Base-by-base conservation (phyloP, 768 basidiomycete species). In the Agrocybe praecox region DNA sequence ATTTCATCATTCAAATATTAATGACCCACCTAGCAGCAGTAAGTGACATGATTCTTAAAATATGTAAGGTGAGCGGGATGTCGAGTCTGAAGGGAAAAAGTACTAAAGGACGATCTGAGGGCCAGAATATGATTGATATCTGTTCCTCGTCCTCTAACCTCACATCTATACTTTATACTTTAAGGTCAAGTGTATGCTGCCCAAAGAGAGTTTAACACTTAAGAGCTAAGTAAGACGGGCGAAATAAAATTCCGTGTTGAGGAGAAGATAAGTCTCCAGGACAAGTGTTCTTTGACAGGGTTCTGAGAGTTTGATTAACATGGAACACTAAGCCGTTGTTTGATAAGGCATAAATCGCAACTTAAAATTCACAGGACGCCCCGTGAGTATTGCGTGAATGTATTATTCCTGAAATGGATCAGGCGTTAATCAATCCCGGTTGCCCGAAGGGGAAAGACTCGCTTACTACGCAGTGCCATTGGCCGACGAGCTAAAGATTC, bases 81-180 rank as follows among this genome's bases (percentile, higher is more conserved):
- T n/a, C n/a, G n/a, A n/a, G n/a, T n/a, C n/a, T n/a, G n/a, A n/a
- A n/a, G n/a, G n/a, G n/a, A n/a, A n/a, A n/a, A n/a, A n/a, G n/a
- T n/a, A n/a, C n/a, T n/a, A n/a, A 51, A 56, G 42, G 55, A 56
- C n/a, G 55, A 56, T 34, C 46, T 49, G 6, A 56, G 49, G 11
- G 50, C 49, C 55, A 56, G 49, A 26, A 44, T 33, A 29, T 17
- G 32, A 49, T 19, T 23, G 43, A 34, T 18, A 4, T 11, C 10
- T 4, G 29, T 17, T 55, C 11, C 18, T 15, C 7, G 15, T 24
- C 10, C 12, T 23, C 12, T 19, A 9, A n/a, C 17, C 32, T 11
- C 18, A 11, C 12, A 40, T 40, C 3, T 40, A 40, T 40, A 40
- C 12, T 40, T 40, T 40, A n/a, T n/a, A 40, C 36, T 40, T 40